These are phyloP conservation scores for Arabis hirsuta DNA, from an alignment of 345 rosid species.

Conservation along the genomic window DNA sequence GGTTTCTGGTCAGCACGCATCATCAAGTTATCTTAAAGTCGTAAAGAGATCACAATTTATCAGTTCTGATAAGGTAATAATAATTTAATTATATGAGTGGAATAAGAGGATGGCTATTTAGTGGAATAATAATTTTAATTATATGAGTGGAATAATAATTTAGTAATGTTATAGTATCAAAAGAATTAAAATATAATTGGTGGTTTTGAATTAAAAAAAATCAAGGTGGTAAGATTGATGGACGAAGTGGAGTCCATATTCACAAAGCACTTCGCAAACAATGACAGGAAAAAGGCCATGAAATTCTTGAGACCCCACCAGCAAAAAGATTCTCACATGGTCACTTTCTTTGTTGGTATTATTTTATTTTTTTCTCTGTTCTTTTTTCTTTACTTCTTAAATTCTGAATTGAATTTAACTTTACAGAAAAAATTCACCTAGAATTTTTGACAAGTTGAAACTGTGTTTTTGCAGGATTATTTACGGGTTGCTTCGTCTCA, in stretches of 20 bases:
- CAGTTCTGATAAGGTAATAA: constrained; percentile 95
- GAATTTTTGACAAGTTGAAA: not conserved
- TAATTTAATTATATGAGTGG: not conserved
- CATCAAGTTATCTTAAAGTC: constrained; percentile 73
- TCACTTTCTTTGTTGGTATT: constrained; percentile 95
- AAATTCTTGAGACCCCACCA: constrained; percentile 90
- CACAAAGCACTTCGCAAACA: constrained; percentile 94
- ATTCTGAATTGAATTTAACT: constrained; percentile 3
- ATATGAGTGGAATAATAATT: not conserved
- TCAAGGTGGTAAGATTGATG: constrained; percentile 83
- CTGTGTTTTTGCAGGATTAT: constrained; percentile 62
- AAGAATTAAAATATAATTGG: constrained; percentile 16
- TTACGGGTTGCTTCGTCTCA: constrained; percentile 89
- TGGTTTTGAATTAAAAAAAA: constrained; percentile 12
- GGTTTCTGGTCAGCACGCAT: constrained; percentile 87
- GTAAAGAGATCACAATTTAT: constrained; percentile 91
- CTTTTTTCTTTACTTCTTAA: not conserved
- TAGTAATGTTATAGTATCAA: constrained; percentile 18
- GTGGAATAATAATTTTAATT: constrained; percentile 30
- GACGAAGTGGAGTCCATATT: constrained; percentile 98
- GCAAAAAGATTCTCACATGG: constrained; percentile 87
- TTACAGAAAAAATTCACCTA: not conserved
- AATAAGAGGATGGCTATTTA: not conserved
- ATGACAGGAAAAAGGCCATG: constrained; percentile 98
- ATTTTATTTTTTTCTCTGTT: constrained; percentile 5